Conservation (phyloP, 2,329 filamentous ascomycete genomes). For the Aspergillus brunneoviolaceus region DNA sequence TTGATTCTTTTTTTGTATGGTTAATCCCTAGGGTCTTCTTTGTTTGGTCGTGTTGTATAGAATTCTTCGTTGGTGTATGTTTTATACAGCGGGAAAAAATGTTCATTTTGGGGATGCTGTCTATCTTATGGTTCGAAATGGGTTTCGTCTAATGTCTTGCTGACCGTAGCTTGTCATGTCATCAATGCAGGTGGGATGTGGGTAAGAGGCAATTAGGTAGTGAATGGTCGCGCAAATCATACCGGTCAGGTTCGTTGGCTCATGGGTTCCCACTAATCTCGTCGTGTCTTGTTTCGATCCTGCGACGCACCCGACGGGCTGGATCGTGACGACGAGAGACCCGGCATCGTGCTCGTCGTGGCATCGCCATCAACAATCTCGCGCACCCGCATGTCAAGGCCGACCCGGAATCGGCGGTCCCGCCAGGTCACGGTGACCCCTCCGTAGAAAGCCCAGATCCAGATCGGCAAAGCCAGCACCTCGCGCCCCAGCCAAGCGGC, state of each 20-base stretch:
- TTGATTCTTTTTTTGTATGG: neutral
- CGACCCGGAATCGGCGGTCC: constrained; percentile 76
- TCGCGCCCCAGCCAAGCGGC: constrained; percentile 84
- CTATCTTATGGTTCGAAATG: neutral
- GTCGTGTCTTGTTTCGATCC: constrained; percentile 10
- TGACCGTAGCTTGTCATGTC: neutral
- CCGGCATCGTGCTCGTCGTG: neutral
- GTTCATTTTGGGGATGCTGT: neutral
- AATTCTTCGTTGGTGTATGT: neutral
- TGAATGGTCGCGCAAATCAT: neutral
- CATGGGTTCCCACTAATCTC: neutral
- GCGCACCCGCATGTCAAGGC: constrained; percentile 78
- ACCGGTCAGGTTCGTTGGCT: neutral
- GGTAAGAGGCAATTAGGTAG: neutral
- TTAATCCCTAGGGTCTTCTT: neutral
- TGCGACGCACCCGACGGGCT: constrained; percentile 7
- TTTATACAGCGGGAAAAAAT: neutral
- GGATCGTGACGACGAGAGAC: neutral
- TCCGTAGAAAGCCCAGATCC: constrained; percentile 85
- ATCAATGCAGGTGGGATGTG: neutral
- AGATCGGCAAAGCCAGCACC: constrained; percentile 78
- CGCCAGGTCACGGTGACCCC: constrained; percentile 86
- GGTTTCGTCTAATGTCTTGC: neutral
- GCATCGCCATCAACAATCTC: constrained; percentile 44
- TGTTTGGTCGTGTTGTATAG: neutral